Evolutionary conservation across 2,329 filamentous ascomycete species (phyloP), one percentile per base, ranked within the genome.

Genomic region (Camillea tinctor): DNA sequence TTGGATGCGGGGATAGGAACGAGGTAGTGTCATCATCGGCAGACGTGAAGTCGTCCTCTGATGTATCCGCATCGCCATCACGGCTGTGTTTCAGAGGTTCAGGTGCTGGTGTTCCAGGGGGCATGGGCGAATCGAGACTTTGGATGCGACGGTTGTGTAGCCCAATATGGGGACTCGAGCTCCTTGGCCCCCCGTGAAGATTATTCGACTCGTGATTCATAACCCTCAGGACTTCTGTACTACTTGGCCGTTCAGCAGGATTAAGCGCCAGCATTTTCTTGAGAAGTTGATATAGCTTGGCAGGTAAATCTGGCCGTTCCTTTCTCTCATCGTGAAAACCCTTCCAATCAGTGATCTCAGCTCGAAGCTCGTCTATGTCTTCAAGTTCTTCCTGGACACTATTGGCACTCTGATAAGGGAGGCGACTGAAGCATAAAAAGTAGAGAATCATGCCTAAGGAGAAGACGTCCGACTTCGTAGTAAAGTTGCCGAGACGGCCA

Each of bases 401-500:
- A 71, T 98, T 94, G 56, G 93, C 92, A 67, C 89, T 91, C 22
- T 78, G 81, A 72, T 98, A 99, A 0, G 95, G 95, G 11, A 99
- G 82, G 52, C 89, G 84, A 1, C 90, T 92, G 72, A 99, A 99
- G 73, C 95, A 99, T 82, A 99, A 90, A 72, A 99, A 99, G 74
- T 98, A 96, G 3, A 99, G 83, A 58, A 98, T 98, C 94, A 99
- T 97, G 54, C 95, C 95, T 0, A 99, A 80, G 1, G 93, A 97
- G 75, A 99, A 99, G n/a, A 99, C 90, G 71, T 99, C 95, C 0
- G 93, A 97, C 72, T 98, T 99, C 23, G 92, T 93, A 0, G 93
- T 97, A 70, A 99, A 99, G 72, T 98, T 97, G 7, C 91, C 93
- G 68, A 91, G 94, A 0, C 84, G 84, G 0, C 94, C 94, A 24